A percentile compares a stretch with the other conserved stretches of the same genome.
These are phyloP conservation scores for Fusarium luffae DNA, from an alignment of 2,329 filamentous ascomycete species.

Conservation along the genomic window DNA sequence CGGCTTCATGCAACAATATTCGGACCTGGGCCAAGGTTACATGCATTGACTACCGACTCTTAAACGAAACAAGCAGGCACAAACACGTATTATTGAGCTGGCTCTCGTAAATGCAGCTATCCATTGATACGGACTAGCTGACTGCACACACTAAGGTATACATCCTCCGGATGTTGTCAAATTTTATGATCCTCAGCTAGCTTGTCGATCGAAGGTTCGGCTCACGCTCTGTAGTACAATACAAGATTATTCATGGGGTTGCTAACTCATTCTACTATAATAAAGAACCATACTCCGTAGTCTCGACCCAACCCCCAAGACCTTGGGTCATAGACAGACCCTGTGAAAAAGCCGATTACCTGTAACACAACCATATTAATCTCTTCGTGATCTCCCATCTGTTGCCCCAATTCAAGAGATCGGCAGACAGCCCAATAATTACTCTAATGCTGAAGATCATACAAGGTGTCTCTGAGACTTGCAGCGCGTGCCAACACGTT, in stretches of 20 bases:
- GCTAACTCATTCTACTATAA: not conserved
- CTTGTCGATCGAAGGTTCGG: not conserved
- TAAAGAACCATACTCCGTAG: not conserved
- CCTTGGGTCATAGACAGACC: conserved; percentile 9
- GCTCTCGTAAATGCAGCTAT: not conserved
- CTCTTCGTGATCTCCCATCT: conserved; percentile 1
- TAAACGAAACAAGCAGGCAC: not conserved
- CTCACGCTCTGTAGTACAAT: not conserved
- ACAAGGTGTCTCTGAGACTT: not conserved
- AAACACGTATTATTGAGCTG: conserved; percentile 8
- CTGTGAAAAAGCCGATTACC: conserved; percentile 11
- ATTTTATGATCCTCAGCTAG: not conserved
- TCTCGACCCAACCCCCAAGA: conserved; percentile 5
- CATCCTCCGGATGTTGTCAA: not conserved
- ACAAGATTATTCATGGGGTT: conserved; percentile 1
- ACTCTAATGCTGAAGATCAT: not conserved
- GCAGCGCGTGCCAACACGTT: not conserved
- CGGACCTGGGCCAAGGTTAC: not conserved
- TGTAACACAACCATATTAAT: conserved; percentile 2
- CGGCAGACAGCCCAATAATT: not conserved
- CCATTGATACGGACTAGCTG: not conserved
- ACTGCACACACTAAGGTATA: not conserved
- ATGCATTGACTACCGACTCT: conserved; percentile 2
- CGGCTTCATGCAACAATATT: conserved; percentile 14
- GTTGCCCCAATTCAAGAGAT: not conserved